Conservation (phyloP, 1,284 basidiomycete species). For the Paramarasmius palmivorus region DNA sequence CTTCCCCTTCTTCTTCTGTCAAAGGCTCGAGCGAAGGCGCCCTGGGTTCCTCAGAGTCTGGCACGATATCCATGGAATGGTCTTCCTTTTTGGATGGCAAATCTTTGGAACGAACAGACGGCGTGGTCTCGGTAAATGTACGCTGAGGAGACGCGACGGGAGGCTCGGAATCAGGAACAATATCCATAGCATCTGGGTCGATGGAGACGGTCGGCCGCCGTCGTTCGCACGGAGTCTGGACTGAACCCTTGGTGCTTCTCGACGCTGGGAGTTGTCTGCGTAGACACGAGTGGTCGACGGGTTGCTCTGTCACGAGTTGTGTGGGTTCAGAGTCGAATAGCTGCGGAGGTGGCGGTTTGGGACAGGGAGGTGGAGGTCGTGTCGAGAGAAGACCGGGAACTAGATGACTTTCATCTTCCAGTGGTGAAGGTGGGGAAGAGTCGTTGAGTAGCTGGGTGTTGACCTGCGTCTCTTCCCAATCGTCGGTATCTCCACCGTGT, state of each 20-base stretch:
- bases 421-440: too few species aligned
- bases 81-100: constrained; percentile 9
- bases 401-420: neutral
- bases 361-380: neutral
- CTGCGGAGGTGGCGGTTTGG: neutral
- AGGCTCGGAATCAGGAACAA: constrained; percentile 63
- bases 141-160: constrained; percentile 17
- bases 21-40: constrained; percentile 7
- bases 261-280: neutral
- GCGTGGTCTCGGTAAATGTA: constrained; percentile 3
- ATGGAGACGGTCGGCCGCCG: neutral
- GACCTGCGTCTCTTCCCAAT: neutral
- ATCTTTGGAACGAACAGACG: neutral
- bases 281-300: neutral
- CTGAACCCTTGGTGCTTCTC: neutral
- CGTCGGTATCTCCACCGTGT: too few species aligned
- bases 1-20: constrained; percentile 26
- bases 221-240: neutral
- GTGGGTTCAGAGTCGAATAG: neutral
- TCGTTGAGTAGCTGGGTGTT: constrained; percentile 1
- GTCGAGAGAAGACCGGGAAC: neutral
- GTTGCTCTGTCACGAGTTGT: neutral
- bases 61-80: constrained; percentile 27
- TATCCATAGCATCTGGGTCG: constrained; percentile 28
- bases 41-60: constrained; percentile 22